Evolutionary conservation across 768 basidiomycete genomes (phyloP).

Genomic region (Rhodotorula sphaerocarpa): DNA sequence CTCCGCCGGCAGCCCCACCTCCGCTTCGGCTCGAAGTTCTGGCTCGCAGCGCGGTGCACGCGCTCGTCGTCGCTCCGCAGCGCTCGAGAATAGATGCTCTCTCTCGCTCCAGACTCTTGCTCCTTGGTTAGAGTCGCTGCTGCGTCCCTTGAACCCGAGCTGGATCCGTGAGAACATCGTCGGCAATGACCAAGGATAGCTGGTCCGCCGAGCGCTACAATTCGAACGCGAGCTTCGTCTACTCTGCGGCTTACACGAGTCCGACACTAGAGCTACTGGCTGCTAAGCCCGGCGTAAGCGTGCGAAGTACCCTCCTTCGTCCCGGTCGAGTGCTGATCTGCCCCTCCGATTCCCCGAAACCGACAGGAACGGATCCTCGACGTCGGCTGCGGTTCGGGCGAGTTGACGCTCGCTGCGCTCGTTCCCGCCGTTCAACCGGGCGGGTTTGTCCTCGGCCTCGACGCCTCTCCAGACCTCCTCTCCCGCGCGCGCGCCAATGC

Average conservation of each 20-base stretch:
- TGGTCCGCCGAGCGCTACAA: slow-evolving; percentile 61
- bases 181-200: slow-evolving; percentile 36
- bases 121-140: no score
- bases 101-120: no score
- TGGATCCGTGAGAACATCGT: no score
- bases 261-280: slow-evolving; percentile 57
- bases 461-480: slow-evolving; percentile 58
- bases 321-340: no score
- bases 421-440: slow-evolving; percentile 50
- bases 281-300: slow-evolving; percentile 46
- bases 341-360: not conserved
- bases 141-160: no score
- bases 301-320: not conserved
- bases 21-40: no score
- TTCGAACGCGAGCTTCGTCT: slow-evolving; percentile 62
- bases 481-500: slow-evolving; percentile 51
- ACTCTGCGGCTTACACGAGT: slow-evolving; percentile 48
- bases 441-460: slow-evolving; percentile 61
- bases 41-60: no score
- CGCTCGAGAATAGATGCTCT: no score
- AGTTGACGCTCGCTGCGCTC: slow-evolving; percentile 56
- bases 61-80: no score
- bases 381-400: slow-evolving; percentile 75
- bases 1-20: no score
- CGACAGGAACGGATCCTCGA: slow-evolving; percentile 47